Base-by-base conservation (phyloP, 805 yeast species). In the Nakazawaea siamensis region DNA sequence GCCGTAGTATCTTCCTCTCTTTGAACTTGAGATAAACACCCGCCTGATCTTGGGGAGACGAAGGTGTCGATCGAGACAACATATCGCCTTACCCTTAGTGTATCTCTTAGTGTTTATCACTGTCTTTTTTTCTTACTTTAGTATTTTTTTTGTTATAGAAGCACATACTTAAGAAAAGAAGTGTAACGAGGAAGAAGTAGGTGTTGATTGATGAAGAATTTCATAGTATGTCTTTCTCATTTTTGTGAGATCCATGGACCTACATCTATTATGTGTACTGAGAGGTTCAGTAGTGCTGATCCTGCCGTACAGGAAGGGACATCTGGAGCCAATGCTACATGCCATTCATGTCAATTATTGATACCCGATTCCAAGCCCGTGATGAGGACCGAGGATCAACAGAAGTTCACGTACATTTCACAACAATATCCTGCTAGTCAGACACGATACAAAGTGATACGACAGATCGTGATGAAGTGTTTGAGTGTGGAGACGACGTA, bases 221-320 rank as follows among this genome's bases (percentile, higher is more conserved):
- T 58, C 48, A 68, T 69, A 9, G 54, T 75, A 8, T 63, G 81
- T 15, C 51, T 81, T 31, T 79, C 85, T 0, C 90, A 81, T 50
- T 81, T 81, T 52, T 81, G 90, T 52, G 90, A 81, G 54, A 67
- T 74, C 16, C 88, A 81, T 49, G 90, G 90, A 0, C 88, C 90
- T 0, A 62, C 76, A 10, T 68, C 76, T 27, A 60, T 81, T 2
- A 54, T 77, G 49, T 79, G 83, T 43, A 77, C 87, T 0, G 84
- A 77, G 44, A 44, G 51, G 18, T 48, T 54, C 3, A 35, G 51
- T 1, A 20, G 23, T 7, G 7, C 23, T 20, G 23, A 10, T 20
- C 10, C 23, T 20, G 23, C 23, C 10, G 23, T 20, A n/a, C n/a
- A n/a, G n/a, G n/a, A n/a, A n/a, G n/a, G n/a, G n/a, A n/a, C n/a